phyloP scores from a whole-genome alignment of 257 asterid genomes.

The Eustoma russellianum region DNA sequence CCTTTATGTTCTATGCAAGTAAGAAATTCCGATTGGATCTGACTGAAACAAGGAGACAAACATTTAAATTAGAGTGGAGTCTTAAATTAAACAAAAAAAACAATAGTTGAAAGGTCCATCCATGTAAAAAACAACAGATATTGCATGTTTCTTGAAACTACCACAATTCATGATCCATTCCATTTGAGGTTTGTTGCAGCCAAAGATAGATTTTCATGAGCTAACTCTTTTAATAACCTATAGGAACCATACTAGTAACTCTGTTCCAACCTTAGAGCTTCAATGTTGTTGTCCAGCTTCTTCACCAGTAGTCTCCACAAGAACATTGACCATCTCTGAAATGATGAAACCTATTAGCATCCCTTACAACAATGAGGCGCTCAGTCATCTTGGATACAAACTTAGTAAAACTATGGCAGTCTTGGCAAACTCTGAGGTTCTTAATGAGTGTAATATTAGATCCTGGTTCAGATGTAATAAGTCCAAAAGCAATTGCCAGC shows the following conservation, averaged over 20 bases:
- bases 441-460: conserved; percentile 71
- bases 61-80: too few relatives aligned
- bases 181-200: background rate
- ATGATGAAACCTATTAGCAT: conserved; percentile 88
- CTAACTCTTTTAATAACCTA: background rate
- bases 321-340: conserved; percentile 71
- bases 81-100: too few relatives aligned
- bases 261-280: conserved; percentile 3
- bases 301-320: conserved; percentile 84
- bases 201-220: background rate
- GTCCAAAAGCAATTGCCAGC: conserved; percentile 79
- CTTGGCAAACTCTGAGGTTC: conserved; percentile 84
- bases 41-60: too few relatives aligned
- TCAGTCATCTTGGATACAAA: conserved; percentile 55
- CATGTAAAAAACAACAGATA: too few relatives aligned
- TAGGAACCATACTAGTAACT: background rate
- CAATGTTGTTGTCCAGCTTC: background rate
- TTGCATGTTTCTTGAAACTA: too few relatives aligned
- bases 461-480: conserved; percentile 47
- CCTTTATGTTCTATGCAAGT: too few relatives aligned
- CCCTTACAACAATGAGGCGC: conserved; percentile 66
- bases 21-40: too few relatives aligned
- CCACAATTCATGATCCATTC: too few relatives aligned
- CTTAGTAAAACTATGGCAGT: conserved; percentile 82
- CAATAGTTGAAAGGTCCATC: too few relatives aligned